phyloP scores from a whole-genome alignment of 2,329 filamentous ascomycete species.

The Aspergillus terreus region DNA sequence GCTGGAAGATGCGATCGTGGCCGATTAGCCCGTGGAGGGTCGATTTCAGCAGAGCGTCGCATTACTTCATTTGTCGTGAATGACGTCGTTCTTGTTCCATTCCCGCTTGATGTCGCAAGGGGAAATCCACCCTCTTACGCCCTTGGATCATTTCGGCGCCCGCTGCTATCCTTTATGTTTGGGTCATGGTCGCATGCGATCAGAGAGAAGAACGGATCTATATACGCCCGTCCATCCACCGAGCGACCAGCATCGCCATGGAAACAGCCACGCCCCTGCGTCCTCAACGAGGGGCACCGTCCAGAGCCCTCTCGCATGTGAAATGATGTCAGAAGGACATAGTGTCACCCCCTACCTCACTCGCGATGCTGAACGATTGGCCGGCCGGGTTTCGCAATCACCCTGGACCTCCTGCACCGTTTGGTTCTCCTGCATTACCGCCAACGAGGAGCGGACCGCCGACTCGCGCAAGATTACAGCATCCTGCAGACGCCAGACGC shows the following conservation, averaged over 20 bases:
- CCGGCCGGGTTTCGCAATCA: neutral
- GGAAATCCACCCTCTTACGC: neutral
- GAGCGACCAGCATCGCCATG: too few species aligned
- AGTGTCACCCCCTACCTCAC: too few species aligned
- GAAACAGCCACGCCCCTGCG: too few species aligned
- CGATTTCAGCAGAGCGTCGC: neutral
- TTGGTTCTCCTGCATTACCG: constrained; percentile 20
- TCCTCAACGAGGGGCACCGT: neutral
- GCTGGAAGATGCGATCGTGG: too few species aligned
- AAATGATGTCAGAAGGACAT: constrained; percentile 17
- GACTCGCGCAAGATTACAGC: constrained; percentile 21
- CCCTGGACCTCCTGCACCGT: constrained; percentile 1
- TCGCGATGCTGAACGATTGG: too few species aligned
- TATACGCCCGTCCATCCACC: too few species aligned
- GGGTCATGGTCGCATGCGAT: too few species aligned
- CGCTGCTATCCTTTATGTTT: neutral
- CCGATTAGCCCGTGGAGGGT: too few species aligned
- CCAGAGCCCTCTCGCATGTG: constrained; percentile 4
- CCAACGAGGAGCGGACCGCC: constrained; percentile 7
- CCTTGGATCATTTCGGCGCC: neutral
- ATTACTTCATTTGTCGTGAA: neutral
- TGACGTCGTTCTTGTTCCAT: neutral
- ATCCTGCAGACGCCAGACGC: constrained; percentile 17
- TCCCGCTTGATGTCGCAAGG: neutral
- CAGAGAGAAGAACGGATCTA: neutral